phyloP scores from a whole-genome alignment of 768 basidiomycete species.

The Pleurotus cornucopiae region DNA sequence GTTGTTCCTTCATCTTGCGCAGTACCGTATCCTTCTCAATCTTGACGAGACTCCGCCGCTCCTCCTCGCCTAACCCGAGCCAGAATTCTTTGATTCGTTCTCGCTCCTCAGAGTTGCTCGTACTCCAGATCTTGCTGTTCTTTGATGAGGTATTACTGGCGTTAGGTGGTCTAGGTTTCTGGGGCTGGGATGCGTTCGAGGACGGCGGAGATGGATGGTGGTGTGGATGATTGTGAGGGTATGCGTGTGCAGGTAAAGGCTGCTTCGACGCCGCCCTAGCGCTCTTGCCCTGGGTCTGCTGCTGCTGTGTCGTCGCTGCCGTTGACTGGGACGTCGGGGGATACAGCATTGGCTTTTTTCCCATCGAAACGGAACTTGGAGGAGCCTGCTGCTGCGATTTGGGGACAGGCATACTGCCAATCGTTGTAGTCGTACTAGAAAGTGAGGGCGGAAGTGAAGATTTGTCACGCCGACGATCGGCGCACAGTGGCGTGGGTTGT shows the following conservation, averaged over 20 bases:
- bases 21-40: conserved; percentile 98
- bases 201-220: conserved; percentile 49
- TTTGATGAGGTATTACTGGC: conserved; percentile 27
- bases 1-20: conserved; percentile 99
- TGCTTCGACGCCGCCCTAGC: conserved; percentile 38
- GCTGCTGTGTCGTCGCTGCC: conserved; percentile 3
- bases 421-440: conserved; percentile 6
- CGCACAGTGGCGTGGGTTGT: conserved; percentile 7
- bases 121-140: conserved; percentile 91
- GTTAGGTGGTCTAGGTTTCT: conserved; percentile 27
- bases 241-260: conserved; percentile 48
- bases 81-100: conserved; percentile 98
- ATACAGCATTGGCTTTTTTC: conserved; percentile 14
- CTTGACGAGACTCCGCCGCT: conserved; percentile 88
- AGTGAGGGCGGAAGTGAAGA: conserved; percentile 6
- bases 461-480: conserved; percentile 10
- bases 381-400: conserved; percentile 1
- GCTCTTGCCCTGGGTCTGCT: conserved; percentile 9
- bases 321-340: conserved; percentile 6
- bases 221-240: conserved; percentile 32
- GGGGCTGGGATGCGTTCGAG: conserved; percentile 23
- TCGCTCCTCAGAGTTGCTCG: conserved; percentile 86
- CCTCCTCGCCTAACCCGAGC: conserved; percentile 88
- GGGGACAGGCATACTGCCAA: neutral
- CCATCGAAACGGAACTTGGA: conserved; percentile 9